These are phyloP conservation scores for Crithidia fasciculata DNA, from an alignment of 208 protist genomes.

Conservation along the genomic window DNA sequence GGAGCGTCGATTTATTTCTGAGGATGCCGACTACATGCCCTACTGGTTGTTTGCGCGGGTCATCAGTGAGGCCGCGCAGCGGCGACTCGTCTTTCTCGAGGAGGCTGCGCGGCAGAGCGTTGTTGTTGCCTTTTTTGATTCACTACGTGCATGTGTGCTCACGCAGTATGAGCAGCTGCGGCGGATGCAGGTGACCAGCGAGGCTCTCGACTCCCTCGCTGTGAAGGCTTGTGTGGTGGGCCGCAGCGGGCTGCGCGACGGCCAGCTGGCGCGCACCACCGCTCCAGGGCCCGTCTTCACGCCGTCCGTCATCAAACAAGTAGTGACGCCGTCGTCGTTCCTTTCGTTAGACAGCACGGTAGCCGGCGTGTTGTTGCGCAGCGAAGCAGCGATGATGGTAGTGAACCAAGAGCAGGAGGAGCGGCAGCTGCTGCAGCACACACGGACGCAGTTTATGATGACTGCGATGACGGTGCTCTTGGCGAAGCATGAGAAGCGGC, in stretches of 20 bases:
- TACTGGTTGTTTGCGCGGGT: conserved; percentile 33
- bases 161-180: conserved; percentile 18
- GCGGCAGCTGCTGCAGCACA: neutral
- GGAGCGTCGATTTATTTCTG: conserved; percentile 61
- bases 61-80: conserved; percentile 8
- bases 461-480: neutral
- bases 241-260: conserved; percentile 25
- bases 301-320: neutral
- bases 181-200: conserved; percentile 21
- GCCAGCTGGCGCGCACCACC: conserved; percentile 24
- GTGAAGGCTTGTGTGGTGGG: conserved; percentile 35
- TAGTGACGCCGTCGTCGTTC: neutral
- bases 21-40: conserved; percentile 39
- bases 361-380: neutral
- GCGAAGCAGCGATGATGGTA: neutral
- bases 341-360: no score
- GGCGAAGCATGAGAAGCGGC: neutral
- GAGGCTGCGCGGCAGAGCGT: neutral
- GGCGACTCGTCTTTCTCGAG: conserved; percentile 22
- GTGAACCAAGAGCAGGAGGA: neutral
- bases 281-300: conserved; percentile 7
- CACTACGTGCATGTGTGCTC: conserved; percentile 5
- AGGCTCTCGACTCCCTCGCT: conserved; percentile 32
- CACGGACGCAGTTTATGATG: neutral
- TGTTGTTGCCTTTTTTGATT: neutral